These are phyloP conservation scores for Zasmidium citrigriseum DNA, from an alignment of 2,329 filamentous ascomycete genomes.

Conservation along the genomic window DNA sequence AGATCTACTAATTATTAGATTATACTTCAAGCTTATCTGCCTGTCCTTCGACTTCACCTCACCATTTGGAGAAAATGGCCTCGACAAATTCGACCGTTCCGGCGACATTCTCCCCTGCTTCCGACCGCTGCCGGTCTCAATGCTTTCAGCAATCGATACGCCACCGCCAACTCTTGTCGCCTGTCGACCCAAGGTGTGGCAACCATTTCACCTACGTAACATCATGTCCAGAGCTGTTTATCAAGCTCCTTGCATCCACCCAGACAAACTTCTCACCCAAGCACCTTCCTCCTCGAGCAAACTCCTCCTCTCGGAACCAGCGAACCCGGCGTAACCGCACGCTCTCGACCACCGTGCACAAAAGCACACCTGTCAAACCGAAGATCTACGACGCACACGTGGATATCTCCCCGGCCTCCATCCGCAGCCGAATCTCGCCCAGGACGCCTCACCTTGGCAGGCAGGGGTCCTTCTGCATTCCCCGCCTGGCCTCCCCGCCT, in stretches of 20 bases:
- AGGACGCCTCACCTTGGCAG: background rate
- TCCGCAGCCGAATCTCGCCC: background rate
- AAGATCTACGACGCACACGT: background rate
- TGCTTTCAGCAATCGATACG: no score
- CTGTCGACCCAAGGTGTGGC: background rate
- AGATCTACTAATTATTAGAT: no score
- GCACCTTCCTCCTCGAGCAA: background rate
- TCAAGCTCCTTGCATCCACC: background rate
- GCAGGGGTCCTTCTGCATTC: background rate
- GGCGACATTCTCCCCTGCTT: background rate
- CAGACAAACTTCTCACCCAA: background rate
- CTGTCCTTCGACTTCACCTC: background rate
- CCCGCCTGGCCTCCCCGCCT: constrained; percentile 4
- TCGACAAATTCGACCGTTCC: no score
- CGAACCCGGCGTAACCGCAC: background rate
- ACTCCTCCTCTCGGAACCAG: background rate
- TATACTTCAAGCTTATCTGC: background rate
- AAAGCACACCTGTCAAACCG: background rate
- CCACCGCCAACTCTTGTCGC: background rate
- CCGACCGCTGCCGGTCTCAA: background rate
- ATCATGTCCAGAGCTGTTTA: background rate
- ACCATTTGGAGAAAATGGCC: no score
- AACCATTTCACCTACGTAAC: background rate
- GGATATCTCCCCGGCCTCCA: background rate
- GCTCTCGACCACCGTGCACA: no score